Base-by-base conservation (phyloP, 179 eudicot genomes). In the Patellifolia procumbens region DNA sequence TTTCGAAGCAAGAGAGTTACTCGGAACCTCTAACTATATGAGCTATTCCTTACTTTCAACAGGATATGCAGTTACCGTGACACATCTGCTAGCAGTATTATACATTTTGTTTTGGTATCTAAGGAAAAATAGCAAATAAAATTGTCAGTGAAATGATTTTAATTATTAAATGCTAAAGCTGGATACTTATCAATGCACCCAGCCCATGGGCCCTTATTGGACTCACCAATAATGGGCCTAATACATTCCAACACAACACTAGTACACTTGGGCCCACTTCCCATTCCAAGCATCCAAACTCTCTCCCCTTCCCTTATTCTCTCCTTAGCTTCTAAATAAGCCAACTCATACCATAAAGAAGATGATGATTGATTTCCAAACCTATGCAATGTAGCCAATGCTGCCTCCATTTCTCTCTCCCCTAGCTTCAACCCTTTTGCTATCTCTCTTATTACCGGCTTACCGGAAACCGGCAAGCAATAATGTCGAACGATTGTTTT, bases 321-420 rank as follows among this genome's bases (percentile, higher is more conserved):
- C 34, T 83, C 89, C 73, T 92, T 91, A 1, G 83, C 96, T 68
- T 91, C 98, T 76, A 88, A 77, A 70, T 93, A 93, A 59, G 88
- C 91, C 28, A 93, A 84, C 74, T 89, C 98, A 72, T 93, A 93
- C 98, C 92, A 93, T 77, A 91, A 46, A 7, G 94, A 90, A 12
- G 97, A 91, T 5, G 97, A 91, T 52, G 97, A 89, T 72, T 89
- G 97, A 78, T 93, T 91, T 39, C 98, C 98, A 80, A 93, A 93
- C 80, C 97, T 86, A 68, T 93, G 98, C 66, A 89, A 72, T 62
- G 98, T 91, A 75, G 88, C 86, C 81, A 88, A 34, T 10, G 94
- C 92, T 28, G 94, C 76, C 84, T 93, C 97, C 81, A 87, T 84
- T 15, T 93, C 97, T 65, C 63, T 78, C 76, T 89, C 97, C 10